These are phyloP conservation scores for Sporothrix humicola DNA, from an alignment of 2,329 filamentous ascomycete genomes.

Conservation along the genomic window DNA sequence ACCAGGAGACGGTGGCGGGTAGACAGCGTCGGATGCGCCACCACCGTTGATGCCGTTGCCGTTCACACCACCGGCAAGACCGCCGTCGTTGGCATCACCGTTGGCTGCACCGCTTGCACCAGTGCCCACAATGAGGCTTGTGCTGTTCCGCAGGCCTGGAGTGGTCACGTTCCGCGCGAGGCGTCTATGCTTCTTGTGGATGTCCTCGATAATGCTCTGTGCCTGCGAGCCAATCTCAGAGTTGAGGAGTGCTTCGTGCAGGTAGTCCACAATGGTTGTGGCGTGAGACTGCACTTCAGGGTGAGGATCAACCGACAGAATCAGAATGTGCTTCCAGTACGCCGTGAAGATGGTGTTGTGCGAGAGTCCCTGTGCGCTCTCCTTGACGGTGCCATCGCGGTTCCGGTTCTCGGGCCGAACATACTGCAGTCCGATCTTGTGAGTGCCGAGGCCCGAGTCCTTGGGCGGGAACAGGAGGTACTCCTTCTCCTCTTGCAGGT, in stretches of 20 bases:
- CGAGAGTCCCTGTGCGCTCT: constrained; percentile 65
- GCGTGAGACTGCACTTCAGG: constrained; percentile 90
- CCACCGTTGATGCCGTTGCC: constrained; percentile 14
- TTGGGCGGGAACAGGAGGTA: constrained; percentile 63
- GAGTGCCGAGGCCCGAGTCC: constrained; percentile 49
- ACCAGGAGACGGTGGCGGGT: constrained; percentile 61
- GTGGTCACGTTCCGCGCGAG: constrained; percentile 51
- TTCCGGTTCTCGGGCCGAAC: constrained; percentile 61
- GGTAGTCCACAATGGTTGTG: constrained; percentile 81
- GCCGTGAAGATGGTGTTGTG: constrained; percentile 91
- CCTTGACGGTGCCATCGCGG: constrained; percentile 63
- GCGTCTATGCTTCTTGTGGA: constrained; percentile 59
- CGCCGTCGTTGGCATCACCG: constrained; percentile 12
- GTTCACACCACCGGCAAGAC: neutral
- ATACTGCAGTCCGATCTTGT: constrained; percentile 69
- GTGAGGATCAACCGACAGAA: constrained; percentile 91
- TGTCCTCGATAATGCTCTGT: constrained; percentile 75
- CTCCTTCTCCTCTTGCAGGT: constrained; percentile 81
- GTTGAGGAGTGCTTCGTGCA: constrained; percentile 77
- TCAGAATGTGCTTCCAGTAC: constrained; percentile 90
- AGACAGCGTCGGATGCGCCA: constrained; percentile 42
- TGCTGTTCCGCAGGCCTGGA: constrained; percentile 53
- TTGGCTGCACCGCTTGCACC: constrained; percentile 43
- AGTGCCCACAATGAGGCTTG: constrained; percentile 43
- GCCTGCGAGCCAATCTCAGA: constrained; percentile 76